Percentiles rank a stretch among this genome's conserved stretches.
These are phyloP conservation scores for Bruguiera parviflora DNA, from an alignment of 345 rosid species.

Conservation along the genomic window DNA sequence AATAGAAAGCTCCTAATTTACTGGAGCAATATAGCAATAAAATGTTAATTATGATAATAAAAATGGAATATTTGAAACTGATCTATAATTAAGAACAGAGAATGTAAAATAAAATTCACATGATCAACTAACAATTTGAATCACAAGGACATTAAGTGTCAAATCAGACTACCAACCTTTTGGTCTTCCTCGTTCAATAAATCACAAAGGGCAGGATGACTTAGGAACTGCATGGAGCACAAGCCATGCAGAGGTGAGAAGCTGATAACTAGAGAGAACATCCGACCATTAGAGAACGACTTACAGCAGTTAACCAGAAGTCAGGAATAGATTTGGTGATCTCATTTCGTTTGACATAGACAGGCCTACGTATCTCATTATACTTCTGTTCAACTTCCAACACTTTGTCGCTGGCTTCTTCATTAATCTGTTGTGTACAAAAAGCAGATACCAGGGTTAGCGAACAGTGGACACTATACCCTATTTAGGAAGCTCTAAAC, in stretches of 20 bases:
- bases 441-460: conserved; percentile 3
- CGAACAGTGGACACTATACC: background rate
- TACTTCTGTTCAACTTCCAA: conserved; percentile 26
- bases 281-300: background rate
- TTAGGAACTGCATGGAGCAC: conserved; percentile 17
- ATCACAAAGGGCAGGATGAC: conserved; percentile 24
- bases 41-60: too few relatives aligned
- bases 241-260: background rate
- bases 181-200: conserved; percentile 24
- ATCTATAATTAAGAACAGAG: background rate
- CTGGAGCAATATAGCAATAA: too few relatives aligned
- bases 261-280: background rate
- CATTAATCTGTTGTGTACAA: conserved; percentile 16
- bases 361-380: conserved; percentile 23
- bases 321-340: conserved; percentile 26
- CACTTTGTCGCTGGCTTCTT: conserved; percentile 25
- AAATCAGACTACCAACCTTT: conserved; percentile 13
- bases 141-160: background rate
- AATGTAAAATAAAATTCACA: background rate
- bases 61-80: too few relatives aligned
- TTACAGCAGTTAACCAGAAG: conserved; percentile 32
- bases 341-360: conserved; percentile 22
- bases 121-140: background rate
- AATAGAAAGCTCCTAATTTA: background rate
- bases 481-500: background rate